Base-by-base conservation (phyloP, 495 filamentous ascomycete genomes). In the Cercophora samala region DNA sequence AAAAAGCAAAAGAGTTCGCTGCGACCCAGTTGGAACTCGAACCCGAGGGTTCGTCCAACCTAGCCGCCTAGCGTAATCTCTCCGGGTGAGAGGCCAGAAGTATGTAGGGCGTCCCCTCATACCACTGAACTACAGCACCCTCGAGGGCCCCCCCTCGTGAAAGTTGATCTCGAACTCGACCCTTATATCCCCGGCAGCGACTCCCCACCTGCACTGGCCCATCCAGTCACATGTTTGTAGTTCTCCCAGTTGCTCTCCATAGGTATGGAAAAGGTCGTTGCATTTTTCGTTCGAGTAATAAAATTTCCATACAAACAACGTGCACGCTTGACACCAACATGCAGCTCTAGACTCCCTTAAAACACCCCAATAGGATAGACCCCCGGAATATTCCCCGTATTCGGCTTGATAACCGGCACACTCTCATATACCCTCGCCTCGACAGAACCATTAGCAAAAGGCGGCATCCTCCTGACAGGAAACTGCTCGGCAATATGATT, bases 281-380 rank as follows among this genome's bases (percentile, higher is more conserved):
- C 26, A 29, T 29, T n/a, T n/a, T n/a, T n/a, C n/a, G n/a, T n/a
- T n/a, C n/a, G n/a, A 29, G 0, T 29, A 8, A 29, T 29, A 29
- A 29, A 29, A 4, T 5, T 8, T 29, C 26, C 26, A 29, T 29
- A 29, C 26, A 29, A 29, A 29, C 26, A 29, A 4, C 26, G 4
- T 29, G 8, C 26, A 29, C 26, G 4, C 0, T 8, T 29, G 4
- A 29, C 1, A 29, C 26, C 4, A 29, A 29, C 4, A 29, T n/a
- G 26, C 26, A 29, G 26, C 3, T 8, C 26, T 5, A 29, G 3
- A 8, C 13, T 13, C 37, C 37, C 13, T 46, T 1, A 46, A 46
- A 46, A 46, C 37, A 71, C 69, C 13, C 81, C 82, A 9, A 81
- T 11, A 6, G 84, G 83, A 76, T 86, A 86, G n/a, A 26, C 76